phyloP scores from a whole-genome alignment of 176 grass and related monocot genomes.

The Ampelocalamus luodianensis region DNA sequence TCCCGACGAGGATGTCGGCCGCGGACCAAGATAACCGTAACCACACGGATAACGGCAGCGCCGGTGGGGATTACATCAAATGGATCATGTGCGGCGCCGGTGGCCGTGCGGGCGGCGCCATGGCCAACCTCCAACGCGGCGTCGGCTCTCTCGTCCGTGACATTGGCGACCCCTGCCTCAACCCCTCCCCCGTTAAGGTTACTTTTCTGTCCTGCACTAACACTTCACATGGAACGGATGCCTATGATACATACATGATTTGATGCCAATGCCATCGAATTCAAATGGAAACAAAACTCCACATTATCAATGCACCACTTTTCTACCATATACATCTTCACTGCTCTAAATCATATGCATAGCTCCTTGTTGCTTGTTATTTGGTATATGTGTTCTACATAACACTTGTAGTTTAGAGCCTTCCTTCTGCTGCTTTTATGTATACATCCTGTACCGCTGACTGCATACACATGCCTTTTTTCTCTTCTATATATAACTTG shows the following conservation, averaged over 20 bases:
- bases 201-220: too few species aligned
- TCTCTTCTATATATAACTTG: too few species aligned
- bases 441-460: not conserved
- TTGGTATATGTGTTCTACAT: not conserved
- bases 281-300: not conserved
- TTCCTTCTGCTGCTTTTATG: not conserved
- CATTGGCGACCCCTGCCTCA: constrained; percentile 81
- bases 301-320: not conserved
- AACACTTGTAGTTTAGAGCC: not conserved
- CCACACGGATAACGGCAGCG: constrained; percentile 37
- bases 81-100: constrained; percentile 72
- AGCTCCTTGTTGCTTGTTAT: not conserved
- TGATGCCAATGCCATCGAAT: not conserved
- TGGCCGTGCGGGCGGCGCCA: constrained; percentile 48
- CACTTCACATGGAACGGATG: too few species aligned
- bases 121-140: constrained; percentile 77
- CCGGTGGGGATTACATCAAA: constrained; percentile 70
- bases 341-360: too few species aligned
- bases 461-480: too few species aligned
- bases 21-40: not conserved
- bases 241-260: not conserved
- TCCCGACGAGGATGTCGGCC: not conserved
- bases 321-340: too few species aligned
- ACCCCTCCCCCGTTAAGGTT: constrained; percentile 80
- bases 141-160: constrained; percentile 80